Percentiles rank a stretch among this genome's conserved stretches.
These are phyloP conservation scores for Globisporangium megalacanthum DNA, from an alignment of 352 stramenopile genomes.

Conservation along the genomic window DNA sequence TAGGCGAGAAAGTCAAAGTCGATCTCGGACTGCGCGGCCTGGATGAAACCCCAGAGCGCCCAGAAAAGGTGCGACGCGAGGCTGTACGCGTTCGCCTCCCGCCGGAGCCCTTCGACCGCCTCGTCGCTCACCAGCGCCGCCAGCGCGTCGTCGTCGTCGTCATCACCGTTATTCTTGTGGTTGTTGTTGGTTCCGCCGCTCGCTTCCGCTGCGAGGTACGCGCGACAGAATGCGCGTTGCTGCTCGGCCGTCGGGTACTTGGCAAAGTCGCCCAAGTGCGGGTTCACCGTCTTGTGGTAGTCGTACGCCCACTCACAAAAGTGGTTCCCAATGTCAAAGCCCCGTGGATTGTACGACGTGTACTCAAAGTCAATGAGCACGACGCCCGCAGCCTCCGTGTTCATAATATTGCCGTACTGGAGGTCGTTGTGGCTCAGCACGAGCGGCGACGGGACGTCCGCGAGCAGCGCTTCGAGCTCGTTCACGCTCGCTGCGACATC, in stretches of 20 bases:
- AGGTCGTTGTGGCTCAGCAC: conserved; percentile 93
- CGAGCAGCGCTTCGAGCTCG: conserved; percentile 50
- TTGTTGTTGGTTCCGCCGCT: background rate
- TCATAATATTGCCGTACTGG: conserved; percentile 92
- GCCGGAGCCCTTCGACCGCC: conserved; percentile 52
- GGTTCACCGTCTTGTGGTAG: conserved; percentile 80
- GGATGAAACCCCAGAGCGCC: conserved; percentile 89
- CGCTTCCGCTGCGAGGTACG: conserved; percentile 56
- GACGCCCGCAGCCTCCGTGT: conserved; percentile 46
- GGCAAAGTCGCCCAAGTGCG: conserved; percentile 65
- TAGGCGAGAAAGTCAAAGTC: conserved; percentile 93
- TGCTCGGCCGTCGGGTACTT: conserved; percentile 66
- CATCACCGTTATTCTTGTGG: background rate
- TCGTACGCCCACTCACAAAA: conserved; percentile 88
- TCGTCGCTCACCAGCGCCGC: conserved; percentile 35
- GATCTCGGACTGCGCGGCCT: conserved; percentile 84
- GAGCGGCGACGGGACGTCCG: conserved; percentile 54
- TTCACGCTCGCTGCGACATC: conserved; percentile 37
- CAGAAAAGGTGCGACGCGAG: conserved; percentile 88
- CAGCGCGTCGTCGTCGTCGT: conserved; percentile 10
- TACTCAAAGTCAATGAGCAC: conserved; percentile 95
- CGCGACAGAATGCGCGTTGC: conserved; percentile 63
- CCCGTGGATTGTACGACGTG: conserved; percentile 87
- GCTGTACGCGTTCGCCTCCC: conserved; percentile 81
- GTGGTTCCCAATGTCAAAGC: conserved; percentile 91